phyloP scores from a whole-genome alignment of 345 rosid genomes.

The Eucalyptus pauciflora region DNA sequence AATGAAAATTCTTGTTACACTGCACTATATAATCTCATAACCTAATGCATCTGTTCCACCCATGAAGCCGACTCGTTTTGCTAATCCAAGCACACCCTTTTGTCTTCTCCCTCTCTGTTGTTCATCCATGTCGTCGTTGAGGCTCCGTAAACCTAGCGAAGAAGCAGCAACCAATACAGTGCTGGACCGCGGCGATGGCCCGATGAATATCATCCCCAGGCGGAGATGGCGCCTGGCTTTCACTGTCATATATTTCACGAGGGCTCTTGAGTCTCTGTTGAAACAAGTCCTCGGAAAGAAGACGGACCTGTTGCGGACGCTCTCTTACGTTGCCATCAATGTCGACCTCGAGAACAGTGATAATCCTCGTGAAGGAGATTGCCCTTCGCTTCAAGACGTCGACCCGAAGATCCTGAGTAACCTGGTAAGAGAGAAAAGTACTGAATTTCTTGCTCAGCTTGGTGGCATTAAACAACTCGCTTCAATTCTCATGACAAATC shows the following conservation, averaged over 20 bases:
- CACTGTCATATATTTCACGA: slow-evolving; percentile 24
- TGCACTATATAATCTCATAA: neutral
- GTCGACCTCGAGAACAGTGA: neutral
- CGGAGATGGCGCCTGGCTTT: slow-evolving; percentile 44
- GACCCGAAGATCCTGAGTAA: neutral
- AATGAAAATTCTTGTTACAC: too few relatives aligned
- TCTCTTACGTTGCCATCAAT: slow-evolving; percentile 8
- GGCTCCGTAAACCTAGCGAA: neutral
- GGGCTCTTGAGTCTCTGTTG: neutral
- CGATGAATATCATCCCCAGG: neutral
- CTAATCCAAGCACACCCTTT: too few relatives aligned
- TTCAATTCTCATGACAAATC: slow-evolving; percentile 19
- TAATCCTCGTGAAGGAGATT: slow-evolving; percentile 28
- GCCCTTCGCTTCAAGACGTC: neutral
- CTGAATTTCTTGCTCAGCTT: neutral
- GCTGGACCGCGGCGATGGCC: too few relatives aligned
- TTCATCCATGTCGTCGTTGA: neutral
- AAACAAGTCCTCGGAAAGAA: neutral
- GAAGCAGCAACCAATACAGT: neutral
- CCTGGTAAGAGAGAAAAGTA: neutral
- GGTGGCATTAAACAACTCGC: slow-evolving; percentile 33
- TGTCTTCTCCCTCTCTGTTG: neutral
- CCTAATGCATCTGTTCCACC: too few relatives aligned
- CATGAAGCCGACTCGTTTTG: too few relatives aligned
- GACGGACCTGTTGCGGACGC: neutral